Evolutionary conservation across 345 rosid genomes (phyloP).

Genomic region (Hevea brasiliensis): DNA sequence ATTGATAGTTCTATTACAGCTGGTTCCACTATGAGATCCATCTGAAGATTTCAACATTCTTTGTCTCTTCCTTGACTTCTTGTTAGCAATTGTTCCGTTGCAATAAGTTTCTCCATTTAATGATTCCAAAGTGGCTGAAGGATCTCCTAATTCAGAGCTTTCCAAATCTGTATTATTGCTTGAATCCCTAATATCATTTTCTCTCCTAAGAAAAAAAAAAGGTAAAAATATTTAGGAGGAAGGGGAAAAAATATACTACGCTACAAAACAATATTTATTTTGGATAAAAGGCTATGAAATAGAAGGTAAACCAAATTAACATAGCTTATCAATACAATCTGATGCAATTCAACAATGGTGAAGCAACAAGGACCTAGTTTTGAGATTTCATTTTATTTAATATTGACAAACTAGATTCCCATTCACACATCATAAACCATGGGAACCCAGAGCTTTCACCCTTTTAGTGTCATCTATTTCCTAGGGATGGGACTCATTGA

Average conservation of each 20-base stretch:
- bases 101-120: not conserved
- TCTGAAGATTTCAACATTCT: conserved; percentile 3
- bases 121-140: conserved; percentile 17
- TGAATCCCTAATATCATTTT: not conserved
- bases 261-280: too few relatives aligned
- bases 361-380: not conserved
- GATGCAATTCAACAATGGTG: not conserved
- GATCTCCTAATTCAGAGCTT: conserved; percentile 19
- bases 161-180: not conserved
- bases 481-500: not conserved
- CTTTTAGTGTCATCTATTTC: not conserved
- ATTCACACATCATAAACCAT: not conserved
- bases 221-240: not conserved
- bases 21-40: conserved; percentile 8
- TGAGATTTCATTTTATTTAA: not conserved
- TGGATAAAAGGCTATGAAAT: too few relatives aligned
- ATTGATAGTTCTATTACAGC: conserved; percentile 1
- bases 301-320: not conserved
- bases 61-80: conserved; percentile 23
- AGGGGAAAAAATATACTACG: too few relatives aligned
- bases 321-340: not conserved
- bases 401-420: not conserved
- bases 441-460: not conserved
- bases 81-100: not conserved
- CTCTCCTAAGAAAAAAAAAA: conserved; percentile 13